phyloP scores from a whole-genome alignment of 345 rosid genomes.

The Eucalyptus caleyi region DNA sequence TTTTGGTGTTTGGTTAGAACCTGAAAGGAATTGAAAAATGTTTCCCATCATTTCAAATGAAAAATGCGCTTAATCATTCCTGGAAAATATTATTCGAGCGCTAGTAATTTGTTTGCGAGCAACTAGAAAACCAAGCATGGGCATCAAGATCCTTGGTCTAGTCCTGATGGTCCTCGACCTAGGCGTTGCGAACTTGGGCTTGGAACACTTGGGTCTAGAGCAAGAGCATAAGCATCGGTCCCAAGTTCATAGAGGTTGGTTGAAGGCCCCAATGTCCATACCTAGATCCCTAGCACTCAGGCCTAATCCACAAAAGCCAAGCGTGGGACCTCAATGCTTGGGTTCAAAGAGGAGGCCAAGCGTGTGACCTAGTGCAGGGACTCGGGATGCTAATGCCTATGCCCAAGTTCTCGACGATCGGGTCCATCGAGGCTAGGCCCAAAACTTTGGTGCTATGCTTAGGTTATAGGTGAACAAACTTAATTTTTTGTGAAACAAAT shows the following conservation, averaged over 20 bases:
- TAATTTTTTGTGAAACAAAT: no score
- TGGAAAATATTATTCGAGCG: fast-evolving
- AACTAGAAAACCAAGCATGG: background rate
- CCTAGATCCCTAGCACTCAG: background rate
- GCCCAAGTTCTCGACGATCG: fast-evolving
- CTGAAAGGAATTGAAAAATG: fast-evolving
- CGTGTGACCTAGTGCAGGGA: fast-evolving
- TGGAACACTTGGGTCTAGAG: fast-evolving
- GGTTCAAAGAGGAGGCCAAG: background rate
- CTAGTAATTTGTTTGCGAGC: fast-evolving
- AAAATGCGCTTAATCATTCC: no score
- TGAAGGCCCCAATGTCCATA: fast-evolving
- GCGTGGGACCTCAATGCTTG: fast-evolving
- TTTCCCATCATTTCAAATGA: fast-evolving
- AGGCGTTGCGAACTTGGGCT: fast-evolving
- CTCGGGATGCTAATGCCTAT: background rate
- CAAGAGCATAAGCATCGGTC: background rate
- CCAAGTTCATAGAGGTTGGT: fast-evolving
- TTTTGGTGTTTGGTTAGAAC: background rate
- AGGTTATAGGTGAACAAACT: background rate
- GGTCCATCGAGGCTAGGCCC: fast-evolving
- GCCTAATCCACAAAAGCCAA: background rate
- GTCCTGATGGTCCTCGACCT: background rate
- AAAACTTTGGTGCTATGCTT: background rate
- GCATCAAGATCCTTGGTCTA: background rate